phyloP scores from a whole-genome alignment of 148 eudicot genomes.

The Cornus controversa region DNA sequence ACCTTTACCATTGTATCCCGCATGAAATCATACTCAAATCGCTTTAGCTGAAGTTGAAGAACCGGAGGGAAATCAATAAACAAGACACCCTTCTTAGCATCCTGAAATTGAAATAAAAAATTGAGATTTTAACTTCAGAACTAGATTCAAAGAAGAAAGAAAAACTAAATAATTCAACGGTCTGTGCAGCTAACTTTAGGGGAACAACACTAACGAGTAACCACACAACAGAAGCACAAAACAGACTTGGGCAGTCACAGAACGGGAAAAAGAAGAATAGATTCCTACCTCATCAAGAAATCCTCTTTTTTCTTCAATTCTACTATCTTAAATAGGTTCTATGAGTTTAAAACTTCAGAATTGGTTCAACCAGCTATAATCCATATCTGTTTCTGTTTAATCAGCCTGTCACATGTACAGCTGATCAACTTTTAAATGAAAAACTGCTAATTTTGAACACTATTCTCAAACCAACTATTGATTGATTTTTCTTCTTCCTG shows the following conservation, averaged over 20 bases:
- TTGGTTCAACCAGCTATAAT: background rate
- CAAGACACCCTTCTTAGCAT: conserved; percentile 86
- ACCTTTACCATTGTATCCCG: conserved; percentile 89
- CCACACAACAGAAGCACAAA: background rate
- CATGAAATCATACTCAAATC: conserved; percentile 85
- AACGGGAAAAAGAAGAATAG: background rate
- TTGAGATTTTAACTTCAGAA: background rate
- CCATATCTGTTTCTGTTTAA: background rate
- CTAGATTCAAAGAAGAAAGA: background rate
- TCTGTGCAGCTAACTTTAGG: background rate
- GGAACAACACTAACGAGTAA: background rate
- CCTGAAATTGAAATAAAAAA: conserved; percentile 38
- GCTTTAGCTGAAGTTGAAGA: conserved; percentile 85
- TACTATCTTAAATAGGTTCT: background rate
- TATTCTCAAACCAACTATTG: background rate
- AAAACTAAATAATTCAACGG: background rate
- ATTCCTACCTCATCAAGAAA: background rate
- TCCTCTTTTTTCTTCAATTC: background rate
- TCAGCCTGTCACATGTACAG: background rate
- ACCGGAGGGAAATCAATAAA: conserved; percentile 93
- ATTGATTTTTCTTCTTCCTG: background rate
- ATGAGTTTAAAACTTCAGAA: background rate
- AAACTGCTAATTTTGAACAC: background rate
- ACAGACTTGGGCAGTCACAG: background rate
- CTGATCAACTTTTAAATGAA: background rate